These are phyloP conservation scores for Xylaria sp. DNA, from an alignment of 2,329 filamentous ascomycete genomes.

Conservation along the genomic window DNA sequence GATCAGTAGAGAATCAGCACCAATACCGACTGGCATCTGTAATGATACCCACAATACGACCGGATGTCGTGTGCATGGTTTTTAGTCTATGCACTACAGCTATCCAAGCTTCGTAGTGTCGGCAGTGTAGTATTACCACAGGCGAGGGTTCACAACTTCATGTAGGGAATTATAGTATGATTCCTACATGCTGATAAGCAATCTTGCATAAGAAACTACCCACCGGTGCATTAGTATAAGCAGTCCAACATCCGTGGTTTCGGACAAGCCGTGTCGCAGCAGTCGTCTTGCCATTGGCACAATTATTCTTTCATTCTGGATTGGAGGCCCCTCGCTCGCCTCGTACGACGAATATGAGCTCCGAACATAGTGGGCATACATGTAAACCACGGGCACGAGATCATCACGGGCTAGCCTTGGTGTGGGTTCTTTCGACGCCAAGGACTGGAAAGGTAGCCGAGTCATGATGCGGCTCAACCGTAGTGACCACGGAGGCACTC, in stretches of 20 bases:
- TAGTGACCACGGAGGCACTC: constrained; percentile 23
- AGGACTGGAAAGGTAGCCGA: constrained; percentile 7
- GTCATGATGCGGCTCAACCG: constrained; percentile 37
- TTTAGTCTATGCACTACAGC: not conserved
- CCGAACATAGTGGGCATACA: too few species aligned
- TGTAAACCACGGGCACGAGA: not conserved
- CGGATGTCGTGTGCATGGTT: not conserved
- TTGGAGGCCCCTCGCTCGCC: not conserved
- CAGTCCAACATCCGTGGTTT: not conserved
- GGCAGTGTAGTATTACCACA: too few species aligned
- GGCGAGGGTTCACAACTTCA: not conserved
- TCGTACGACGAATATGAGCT: too few species aligned
- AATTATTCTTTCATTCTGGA: not conserved
- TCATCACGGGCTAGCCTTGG: not conserved
- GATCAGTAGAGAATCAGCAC: not conserved
- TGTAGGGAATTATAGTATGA: not conserved
- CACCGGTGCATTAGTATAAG: not conserved
- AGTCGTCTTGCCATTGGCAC: not conserved
- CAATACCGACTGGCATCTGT: not conserved
- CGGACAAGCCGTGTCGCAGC: too few species aligned
- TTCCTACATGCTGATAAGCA: not conserved
- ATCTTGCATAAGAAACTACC: not conserved
- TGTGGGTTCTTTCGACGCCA: constrained; percentile 6
- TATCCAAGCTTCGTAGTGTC: too few species aligned
- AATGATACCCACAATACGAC: constrained; percentile 10